These are phyloP conservation scores for Tulasnella sp. DNA, from an alignment of 768 basidiomycete genomes.

Conservation along the genomic window DNA sequence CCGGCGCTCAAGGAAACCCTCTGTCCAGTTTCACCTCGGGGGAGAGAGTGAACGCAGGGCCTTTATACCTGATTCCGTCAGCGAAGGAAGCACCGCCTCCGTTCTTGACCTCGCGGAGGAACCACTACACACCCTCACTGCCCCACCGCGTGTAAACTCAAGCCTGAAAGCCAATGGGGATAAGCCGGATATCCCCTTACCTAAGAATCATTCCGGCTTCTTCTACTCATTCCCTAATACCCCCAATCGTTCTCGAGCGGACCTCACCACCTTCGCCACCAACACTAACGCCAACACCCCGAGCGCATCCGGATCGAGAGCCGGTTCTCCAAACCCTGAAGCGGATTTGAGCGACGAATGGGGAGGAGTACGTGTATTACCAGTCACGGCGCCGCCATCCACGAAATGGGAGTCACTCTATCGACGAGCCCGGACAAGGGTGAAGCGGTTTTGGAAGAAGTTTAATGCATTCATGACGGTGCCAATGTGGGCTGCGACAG, in stretches of 20 bases:
- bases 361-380: background rate
- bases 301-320: background rate
- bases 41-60: background rate
- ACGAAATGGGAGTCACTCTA: constrained; percentile 9
- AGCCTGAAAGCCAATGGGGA: background rate
- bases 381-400: constrained; percentile 1
- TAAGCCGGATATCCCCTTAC: background rate
- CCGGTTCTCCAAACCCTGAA: background rate
- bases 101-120: background rate
- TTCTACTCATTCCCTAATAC: constrained; percentile 62
- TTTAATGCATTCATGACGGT: constrained; percentile 76
- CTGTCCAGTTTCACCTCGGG: constrained; percentile 7
- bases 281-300: background rate
- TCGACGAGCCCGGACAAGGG: constrained; percentile 21
- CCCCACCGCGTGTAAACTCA: background rate
- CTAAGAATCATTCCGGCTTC: constrained; percentile 30
- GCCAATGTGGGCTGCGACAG: constrained; percentile 69
- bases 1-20: background rate
- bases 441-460: constrained; percentile 28
- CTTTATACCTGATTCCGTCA: background rate
- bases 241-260: constrained; percentile 21
- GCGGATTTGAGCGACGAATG: constrained; percentile 14
- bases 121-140: background rate
- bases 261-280: background rate
- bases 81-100: background rate